A percentile compares a stretch with the other conserved stretches of the same genome.
Evolutionary conservation across 2,329 filamentous ascomycete species (phyloP).

Genomic region (Ceratocystis cubensis): DNA sequence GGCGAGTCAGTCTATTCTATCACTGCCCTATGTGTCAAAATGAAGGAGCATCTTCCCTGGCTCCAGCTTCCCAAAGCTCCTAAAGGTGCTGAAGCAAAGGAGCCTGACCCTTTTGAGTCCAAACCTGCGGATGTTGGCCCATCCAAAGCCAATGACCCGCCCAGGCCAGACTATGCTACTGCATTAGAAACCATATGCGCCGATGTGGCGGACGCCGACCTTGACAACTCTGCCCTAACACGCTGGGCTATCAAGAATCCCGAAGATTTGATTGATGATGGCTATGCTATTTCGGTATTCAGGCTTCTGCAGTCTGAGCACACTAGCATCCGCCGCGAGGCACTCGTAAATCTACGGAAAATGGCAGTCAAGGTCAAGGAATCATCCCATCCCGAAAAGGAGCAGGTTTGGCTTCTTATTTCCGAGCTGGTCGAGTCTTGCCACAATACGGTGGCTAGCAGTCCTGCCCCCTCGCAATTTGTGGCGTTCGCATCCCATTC

Average conservation of each 20-base stretch:
- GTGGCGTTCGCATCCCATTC: slow-evolving; percentile 63
- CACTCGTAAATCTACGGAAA: slow-evolving; percentile 55
- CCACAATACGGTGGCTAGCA: slow-evolving; percentile 38
- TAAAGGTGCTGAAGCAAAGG: slow-evolving; percentile 9
- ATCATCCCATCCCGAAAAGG: slow-evolving; percentile 61
- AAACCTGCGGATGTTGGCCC: slow-evolving; percentile 14
- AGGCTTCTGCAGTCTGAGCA: slow-evolving; percentile 65
- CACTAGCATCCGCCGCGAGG: slow-evolving; percentile 65
- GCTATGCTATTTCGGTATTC: slow-evolving; percentile 56
- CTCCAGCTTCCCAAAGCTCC: slow-evolving; percentile 8
- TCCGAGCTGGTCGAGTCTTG: slow-evolving; percentile 70
- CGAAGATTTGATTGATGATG: slow-evolving; percentile 68
- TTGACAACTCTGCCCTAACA: slow-evolving; percentile 41
- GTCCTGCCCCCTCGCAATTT: slow-evolving; percentile 58
- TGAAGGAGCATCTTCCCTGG: slow-evolving; percentile 27
- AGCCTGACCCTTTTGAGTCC: not conserved
- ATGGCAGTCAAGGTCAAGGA: slow-evolving; percentile 50
- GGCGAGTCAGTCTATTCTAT: slow-evolving; percentile 32
- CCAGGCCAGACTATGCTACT: slow-evolving; percentile 10
- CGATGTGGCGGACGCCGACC: slow-evolving; percentile 25
- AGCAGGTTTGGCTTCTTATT: slow-evolving; percentile 66
- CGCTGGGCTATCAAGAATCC: slow-evolving; percentile 66
- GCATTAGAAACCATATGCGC: slow-evolving; percentile 5
- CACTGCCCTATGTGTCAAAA: slow-evolving; percentile 26
- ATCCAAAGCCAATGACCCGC: not conserved